Evolutionary conservation across 495 filamentous ascomycete species (phyloP).

Genomic region (Amorphotheca resinae): DNA sequence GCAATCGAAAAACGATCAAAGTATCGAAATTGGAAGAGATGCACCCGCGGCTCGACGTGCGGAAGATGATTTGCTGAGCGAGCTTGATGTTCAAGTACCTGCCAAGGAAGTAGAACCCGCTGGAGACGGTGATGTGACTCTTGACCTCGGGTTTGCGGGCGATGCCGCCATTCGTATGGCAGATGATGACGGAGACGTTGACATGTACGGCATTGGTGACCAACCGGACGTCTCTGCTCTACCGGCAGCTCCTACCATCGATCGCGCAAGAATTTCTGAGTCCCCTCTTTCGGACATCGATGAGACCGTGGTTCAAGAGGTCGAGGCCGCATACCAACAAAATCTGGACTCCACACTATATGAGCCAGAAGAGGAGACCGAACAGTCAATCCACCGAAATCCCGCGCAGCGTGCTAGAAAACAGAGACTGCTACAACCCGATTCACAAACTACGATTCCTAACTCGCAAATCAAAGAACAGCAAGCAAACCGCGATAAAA

Average conservation of each 20-base stretch:
- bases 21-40: conserved; percentile 77
- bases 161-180: conserved; percentile 41
- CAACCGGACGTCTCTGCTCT: conserved; percentile 30
- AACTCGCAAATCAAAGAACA: conserved; percentile 56
- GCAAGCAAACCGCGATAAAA: conserved; percentile 66
- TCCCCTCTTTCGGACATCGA: conserved; percentile 64
- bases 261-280: conserved; percentile 43
- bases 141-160: conserved; percentile 34
- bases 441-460: conserved; percentile 48
- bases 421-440: conserved; percentile 58
- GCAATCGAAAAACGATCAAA: conserved; percentile 38
- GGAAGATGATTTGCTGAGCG: conserved; percentile 64
- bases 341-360: conserved; percentile 33
- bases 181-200: conserved; percentile 48
- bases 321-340: conserved; percentile 40
- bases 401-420: conserved; percentile 61
- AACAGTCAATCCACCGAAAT: conserved; percentile 36
- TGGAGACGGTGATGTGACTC: conserved; percentile 29
- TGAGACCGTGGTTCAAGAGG: conserved; percentile 37
- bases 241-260: conserved; percentile 26
- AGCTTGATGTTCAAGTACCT: conserved; percentile 31
- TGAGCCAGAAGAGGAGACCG: conserved; percentile 36
- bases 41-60: conserved; percentile 50
- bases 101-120: conserved; percentile 26
- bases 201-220: conserved; percentile 38